These are phyloP conservation scores for Fusarium sp. DNA, from an alignment of 2,329 filamentous ascomycete genomes.

Conservation along the genomic window DNA sequence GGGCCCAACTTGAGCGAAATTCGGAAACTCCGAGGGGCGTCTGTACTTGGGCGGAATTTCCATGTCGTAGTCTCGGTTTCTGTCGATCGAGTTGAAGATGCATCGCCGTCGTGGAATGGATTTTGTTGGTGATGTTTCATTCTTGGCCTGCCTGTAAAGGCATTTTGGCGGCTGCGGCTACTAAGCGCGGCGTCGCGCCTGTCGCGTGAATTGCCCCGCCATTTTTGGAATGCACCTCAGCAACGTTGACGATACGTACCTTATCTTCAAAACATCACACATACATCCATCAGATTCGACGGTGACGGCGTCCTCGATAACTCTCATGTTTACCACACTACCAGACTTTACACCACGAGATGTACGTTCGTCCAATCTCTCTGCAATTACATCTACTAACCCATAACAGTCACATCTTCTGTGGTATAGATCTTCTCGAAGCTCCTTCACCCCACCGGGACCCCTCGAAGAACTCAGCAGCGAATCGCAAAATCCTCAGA, in stretches of 20 bases:
- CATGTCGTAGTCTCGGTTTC: constrained; percentile 6
- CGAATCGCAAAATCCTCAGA: constrained; percentile 44
- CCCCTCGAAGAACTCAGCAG: constrained; percentile 50
- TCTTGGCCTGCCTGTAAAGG: not conserved
- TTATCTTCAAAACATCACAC: constrained; percentile 1
- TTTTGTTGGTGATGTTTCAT: constrained; percentile 25
- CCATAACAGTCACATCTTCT: constrained; percentile 74
- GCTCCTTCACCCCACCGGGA: constrained; percentile 55
- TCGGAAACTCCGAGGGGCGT: not conserved
- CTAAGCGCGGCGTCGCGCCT: constrained; percentile 40
- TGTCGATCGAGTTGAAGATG: not conserved
- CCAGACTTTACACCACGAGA: constrained; percentile 78
- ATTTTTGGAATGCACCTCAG: constrained; percentile 25
- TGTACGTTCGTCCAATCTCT: constrained; percentile 58
- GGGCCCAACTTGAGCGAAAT: not conserved
- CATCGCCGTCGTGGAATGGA: not conserved
- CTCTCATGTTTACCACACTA: constrained; percentile 70
- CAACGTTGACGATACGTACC: constrained; percentile 18
- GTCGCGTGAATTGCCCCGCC: constrained; percentile 38
- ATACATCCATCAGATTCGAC: constrained; percentile 29
- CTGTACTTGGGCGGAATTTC: not conserved
- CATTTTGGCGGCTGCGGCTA: constrained; percentile 37
- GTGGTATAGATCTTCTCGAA: constrained; percentile 77
- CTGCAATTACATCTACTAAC: constrained; percentile 16
- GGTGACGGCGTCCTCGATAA: constrained; percentile 28